Evolutionary conservation across 345 rosid species (phyloP).

Genomic region (Arabidopsis suecica): DNA sequence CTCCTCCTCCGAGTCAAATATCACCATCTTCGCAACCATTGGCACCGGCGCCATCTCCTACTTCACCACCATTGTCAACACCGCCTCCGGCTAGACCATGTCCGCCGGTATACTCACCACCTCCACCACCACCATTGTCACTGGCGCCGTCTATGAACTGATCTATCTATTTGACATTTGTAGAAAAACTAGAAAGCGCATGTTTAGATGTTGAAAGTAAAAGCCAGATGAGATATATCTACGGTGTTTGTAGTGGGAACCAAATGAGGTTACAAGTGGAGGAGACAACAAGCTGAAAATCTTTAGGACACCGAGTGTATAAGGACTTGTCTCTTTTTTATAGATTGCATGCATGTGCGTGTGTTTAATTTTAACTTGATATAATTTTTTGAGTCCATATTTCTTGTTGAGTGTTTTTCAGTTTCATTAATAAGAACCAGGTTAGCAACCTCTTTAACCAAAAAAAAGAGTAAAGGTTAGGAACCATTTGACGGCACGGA

Average conservation of each 20-base stretch:
- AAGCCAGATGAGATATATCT: constrained; percentile 5
- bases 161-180: constrained; percentile 7
- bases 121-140: constrained; percentile 23
- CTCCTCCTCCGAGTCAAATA: constrained; percentile 36
- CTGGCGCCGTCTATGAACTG: constrained; percentile 34
- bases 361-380: constrained; percentile 14
- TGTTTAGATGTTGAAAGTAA: constrained; percentile 14
- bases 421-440: constrained; percentile 36
- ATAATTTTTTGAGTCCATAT: not conserved
- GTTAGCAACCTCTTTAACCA: constrained; percentile 2
- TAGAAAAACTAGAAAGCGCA: constrained; percentile 34
- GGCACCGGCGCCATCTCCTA: constrained; percentile 23
- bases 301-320: constrained; percentile 21
- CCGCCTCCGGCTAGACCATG: constrained; percentile 31
- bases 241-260: not conserved
- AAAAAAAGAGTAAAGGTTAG: no score
- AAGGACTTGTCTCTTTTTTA: constrained; percentile 17
- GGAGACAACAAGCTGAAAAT: constrained; percentile 21
- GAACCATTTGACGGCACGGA: no score
- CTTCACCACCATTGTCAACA: not conserved
- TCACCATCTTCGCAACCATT: constrained; percentile 27
- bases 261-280: constrained; percentile 12
- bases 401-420: constrained; percentile 28
- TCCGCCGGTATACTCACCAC: constrained; percentile 40
- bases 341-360: constrained; percentile 20